phyloP scores from a whole-genome alignment of 768 basidiomycete genomes.

The Sutorius australiensis region DNA sequence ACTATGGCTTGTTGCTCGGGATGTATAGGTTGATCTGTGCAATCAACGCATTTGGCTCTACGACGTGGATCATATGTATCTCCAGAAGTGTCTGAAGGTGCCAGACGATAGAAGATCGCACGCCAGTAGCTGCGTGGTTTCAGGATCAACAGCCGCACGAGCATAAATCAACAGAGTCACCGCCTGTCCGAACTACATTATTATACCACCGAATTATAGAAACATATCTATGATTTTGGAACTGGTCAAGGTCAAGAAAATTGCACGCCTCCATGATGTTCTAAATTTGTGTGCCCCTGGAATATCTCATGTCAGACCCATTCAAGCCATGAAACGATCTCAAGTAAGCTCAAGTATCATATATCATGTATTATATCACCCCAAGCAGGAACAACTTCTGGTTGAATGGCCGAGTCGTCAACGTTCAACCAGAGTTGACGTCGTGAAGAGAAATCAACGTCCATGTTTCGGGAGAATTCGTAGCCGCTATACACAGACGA shows the following conservation, averaged over 20 bases:
- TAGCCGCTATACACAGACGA: conserved; percentile 7
- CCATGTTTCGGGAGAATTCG: neutral
- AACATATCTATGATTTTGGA: too few relatives aligned
- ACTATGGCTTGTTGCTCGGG: neutral
- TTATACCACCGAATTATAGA: too few relatives aligned
- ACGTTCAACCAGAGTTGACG: neutral
- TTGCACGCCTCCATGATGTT: neutral
- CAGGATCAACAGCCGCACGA: too few relatives aligned
- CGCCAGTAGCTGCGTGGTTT: too few relatives aligned
- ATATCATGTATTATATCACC: neutral
- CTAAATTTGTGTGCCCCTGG: neutral
- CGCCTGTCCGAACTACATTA: too few relatives aligned
- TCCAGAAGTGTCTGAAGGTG: neutral
- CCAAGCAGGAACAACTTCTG: neutral
- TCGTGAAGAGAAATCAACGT: neutral
- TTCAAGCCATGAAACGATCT: neutral
- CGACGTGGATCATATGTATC: neutral
- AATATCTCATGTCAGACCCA: neutral
- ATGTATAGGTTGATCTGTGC: neutral
- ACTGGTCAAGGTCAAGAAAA: neutral
- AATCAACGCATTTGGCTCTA: neutral
- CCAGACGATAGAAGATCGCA: too few relatives aligned
- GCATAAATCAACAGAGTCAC: too few relatives aligned
- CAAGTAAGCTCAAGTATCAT: neutral
- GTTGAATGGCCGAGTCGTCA: neutral